Evolutionary conservation across 306 rosid genomes (phyloP), one percentile per base, ranked within the genome.

Genomic region (Quillaja saponaria): DNA sequence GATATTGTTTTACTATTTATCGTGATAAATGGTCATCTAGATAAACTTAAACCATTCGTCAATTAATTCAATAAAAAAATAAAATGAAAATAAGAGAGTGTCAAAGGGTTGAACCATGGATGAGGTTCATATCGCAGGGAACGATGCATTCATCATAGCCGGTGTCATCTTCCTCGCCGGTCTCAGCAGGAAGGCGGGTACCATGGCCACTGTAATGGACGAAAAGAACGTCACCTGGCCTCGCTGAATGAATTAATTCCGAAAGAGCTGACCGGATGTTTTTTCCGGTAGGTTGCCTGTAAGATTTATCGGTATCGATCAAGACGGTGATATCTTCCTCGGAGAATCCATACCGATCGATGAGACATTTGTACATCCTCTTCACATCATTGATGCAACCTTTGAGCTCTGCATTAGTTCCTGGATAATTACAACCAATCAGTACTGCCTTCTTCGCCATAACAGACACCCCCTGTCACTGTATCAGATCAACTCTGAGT

Each of bases 111-210:
- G 21, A 38, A 87, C 97, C 90, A 7, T 85, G 81, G 78, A 90
- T 87, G 71, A 87, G 95, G 71, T 90, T 90, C 96, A 90, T 85
- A 77, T 90, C 87, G 1, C 61, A 31, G n/a, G 97, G 99, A 52
- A 87, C 99, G 55, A 94, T 81, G 75, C 99, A 94, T 76, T 94
- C 99, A 52, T 89, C 99, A 28, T 67, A 94, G 49, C 96, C 95
- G 0, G 97, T 87, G 33, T 83, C 97, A 6, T 94, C 99, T 0
- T 83, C 86, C 19, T 90, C 87, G 10, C 97, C 99, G 7, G 95
- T 89, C 87, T 94, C 99, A 0, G 99, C 89, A 0, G 96, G 96
- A 6, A 90, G 96, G 53, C 95, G 96, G 0, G 95, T 83, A 31
- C 95, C 96, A 34, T 87, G 96, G n/a, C 97, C 96, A 6, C 91